A percentile compares a stretch with the other conserved stretches of the same genome.
Evolutionary conservation across 2,329 filamentous ascomycete genomes (phyloP).

Genomic region (Eutypella sp.): DNA sequence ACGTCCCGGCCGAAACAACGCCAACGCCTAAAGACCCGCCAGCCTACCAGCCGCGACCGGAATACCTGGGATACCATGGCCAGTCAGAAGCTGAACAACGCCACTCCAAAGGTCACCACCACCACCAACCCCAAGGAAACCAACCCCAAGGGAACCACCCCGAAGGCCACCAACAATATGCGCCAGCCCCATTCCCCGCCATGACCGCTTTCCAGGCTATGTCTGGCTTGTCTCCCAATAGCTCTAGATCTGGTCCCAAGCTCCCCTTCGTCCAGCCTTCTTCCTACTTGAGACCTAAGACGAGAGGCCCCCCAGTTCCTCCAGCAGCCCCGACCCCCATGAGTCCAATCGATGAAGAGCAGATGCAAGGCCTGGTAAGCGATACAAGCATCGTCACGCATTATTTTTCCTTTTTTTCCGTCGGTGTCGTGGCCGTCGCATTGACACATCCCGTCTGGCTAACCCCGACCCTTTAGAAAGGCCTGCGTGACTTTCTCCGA

Average conservation of each 20-base stretch:
- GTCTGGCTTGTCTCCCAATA: too few relatives aligned
- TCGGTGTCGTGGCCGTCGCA: slow-evolving; percentile 1
- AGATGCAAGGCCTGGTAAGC: slow-evolving; percentile 73
- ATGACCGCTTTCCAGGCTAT: slow-evolving; percentile 7
- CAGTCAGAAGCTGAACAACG: too few relatives aligned
- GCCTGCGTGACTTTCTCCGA: slow-evolving; percentile 92
- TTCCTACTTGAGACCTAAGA: slow-evolving; percentile 47
- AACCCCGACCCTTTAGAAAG: slow-evolving; percentile 52
- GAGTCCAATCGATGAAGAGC: slow-evolving; percentile 67
- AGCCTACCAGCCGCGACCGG: slow-evolving; percentile 19
- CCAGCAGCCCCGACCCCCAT: slow-evolving; percentile 41
- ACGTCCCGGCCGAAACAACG: slow-evolving; percentile 16
- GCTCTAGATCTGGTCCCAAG: slow-evolving; percentile 38
- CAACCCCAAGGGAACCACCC: too few relatives aligned
- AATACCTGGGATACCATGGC: slow-evolving; percentile 3
- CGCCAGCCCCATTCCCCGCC: slow-evolving; percentile 8
- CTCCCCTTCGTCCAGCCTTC: slow-evolving; percentile 57
- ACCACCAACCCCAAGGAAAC: too few relatives aligned
- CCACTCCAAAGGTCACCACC: too few relatives aligned
- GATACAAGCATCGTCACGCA: slow-evolving; percentile 8
- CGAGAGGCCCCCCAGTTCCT: slow-evolving; percentile 35
- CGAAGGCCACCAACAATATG: background rate
- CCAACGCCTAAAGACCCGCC: slow-evolving; percentile 14
- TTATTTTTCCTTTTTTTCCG: slow-evolving; percentile 3
- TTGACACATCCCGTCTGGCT: slow-evolving; percentile 1